Percentiles rank a stretch among this genome's conserved stretches.
phyloP scores from a whole-genome alignment of 306 rosid species.

The Quercus wislizeni region DNA sequence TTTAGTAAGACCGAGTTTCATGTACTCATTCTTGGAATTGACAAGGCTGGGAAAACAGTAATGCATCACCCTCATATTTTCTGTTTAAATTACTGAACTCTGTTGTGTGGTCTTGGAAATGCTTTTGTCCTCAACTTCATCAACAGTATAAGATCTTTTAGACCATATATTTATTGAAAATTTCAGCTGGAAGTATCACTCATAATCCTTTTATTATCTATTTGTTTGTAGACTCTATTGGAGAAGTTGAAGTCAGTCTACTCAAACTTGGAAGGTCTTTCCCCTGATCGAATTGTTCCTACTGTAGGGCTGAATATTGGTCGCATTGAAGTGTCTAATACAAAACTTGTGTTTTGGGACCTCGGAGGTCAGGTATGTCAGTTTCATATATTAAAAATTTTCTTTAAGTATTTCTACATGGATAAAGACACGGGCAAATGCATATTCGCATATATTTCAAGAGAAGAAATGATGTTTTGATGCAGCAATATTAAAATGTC shows the following conservation, averaged over 20 bases:
- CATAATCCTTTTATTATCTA: constrained; percentile 4
- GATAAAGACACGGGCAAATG: background rate
- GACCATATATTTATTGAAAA: background rate
- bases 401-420: background rate
- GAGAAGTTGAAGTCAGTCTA: constrained; percentile 89
- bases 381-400: background rate
- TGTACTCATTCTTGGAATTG: constrained; percentile 93
- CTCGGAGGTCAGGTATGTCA: constrained; percentile 95
- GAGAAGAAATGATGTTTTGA: background rate
- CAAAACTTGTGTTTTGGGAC: constrained; percentile 96
- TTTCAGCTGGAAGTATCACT: background rate
- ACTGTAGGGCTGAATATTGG: constrained; percentile 99
- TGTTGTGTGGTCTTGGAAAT: constrained; percentile 6
- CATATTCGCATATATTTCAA: background rate
- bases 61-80: constrained; percentile 25
- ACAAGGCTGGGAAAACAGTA: constrained; percentile 99
- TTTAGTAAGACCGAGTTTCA: constrained; percentile 93
- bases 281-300: constrained; percentile 97
- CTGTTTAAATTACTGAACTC: constrained; percentile 7
- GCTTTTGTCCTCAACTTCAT: background rate
- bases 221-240: constrained; percentile 70
- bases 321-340: constrained; percentile 77
- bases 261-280: constrained; percentile 80
- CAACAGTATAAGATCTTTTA: background rate
- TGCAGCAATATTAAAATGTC: background rate